Evolutionary conservation across 441 rosid species (phyloP).

Genomic region (Melastoma candidum): DNA sequence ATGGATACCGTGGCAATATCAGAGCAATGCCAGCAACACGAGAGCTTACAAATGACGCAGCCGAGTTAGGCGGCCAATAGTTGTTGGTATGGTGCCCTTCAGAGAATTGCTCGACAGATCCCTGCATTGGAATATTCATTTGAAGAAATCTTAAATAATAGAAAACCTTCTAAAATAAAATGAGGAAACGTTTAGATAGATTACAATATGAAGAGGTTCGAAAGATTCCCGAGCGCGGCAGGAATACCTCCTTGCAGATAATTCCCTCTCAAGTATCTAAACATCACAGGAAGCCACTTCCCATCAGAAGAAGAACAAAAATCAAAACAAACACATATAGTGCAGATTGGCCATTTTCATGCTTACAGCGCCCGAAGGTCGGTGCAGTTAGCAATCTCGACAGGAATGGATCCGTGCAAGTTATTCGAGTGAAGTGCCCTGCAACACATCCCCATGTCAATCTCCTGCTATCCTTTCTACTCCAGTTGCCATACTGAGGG

Average conservation of each 20-base stretch:
- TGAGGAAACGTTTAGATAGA: conserved; percentile 8
- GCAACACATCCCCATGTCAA: conserved; percentile 7
- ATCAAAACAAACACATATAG: not conserved
- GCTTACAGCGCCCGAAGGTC: conserved; percentile 88
- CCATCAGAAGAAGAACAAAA: not conserved
- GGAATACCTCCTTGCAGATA: conserved; percentile 94
- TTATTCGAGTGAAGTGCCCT: conserved; percentile 94
- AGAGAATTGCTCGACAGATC: conserved; percentile 86
- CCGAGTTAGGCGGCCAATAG: conserved; percentile 57
- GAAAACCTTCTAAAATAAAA: not conserved
- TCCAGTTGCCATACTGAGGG: conserved; percentile 1
- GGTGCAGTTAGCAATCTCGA: conserved; percentile 62
- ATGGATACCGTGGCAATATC: not conserved
- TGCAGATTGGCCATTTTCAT: not conserved
- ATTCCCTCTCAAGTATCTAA: conserved; percentile 80
- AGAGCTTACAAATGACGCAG: conserved; percentile 60
- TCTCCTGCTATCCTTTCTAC: not conserved
- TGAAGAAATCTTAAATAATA: not conserved
- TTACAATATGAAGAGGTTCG: conserved; percentile 71
- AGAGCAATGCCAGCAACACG: not conserved
- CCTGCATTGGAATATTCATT: conserved; percentile 27
- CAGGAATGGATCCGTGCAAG: conserved; percentile 75
- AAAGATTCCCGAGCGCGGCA: conserved; percentile 63
- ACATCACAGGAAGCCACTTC: not conserved
- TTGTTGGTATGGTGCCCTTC: conserved; percentile 81